These are phyloP conservation scores for Ustanciosporium gigantosporum DNA, from an alignment of 1,284 basidiomycete species.

Conservation along the genomic window DNA sequence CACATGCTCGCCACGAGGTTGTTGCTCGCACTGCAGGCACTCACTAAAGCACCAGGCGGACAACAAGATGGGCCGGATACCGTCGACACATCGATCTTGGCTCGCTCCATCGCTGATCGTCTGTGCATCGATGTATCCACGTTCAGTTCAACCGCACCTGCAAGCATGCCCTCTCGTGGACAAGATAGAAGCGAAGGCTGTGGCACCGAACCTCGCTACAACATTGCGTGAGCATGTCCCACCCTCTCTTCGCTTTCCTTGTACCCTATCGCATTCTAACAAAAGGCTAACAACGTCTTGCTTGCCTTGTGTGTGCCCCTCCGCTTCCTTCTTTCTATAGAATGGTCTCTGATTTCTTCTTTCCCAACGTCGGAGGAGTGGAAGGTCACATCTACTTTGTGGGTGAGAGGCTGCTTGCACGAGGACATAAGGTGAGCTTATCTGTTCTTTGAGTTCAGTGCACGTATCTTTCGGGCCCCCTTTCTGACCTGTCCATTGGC, in stretches of 20 bases:
- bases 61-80: no score
- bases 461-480: no score
- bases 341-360: conserved; percentile 97
- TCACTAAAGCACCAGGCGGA: no score
- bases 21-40: conserved; percentile 6
- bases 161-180: no score
- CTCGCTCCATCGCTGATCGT: no score
- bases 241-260: background rate
- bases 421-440: conserved; percentile 82
- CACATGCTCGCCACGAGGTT: conserved; percentile 24
- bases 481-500: no score
- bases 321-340: conserved; percentile 65
- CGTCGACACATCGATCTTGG: no score
- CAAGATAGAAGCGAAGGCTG: no score
- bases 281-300: background rate
- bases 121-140: no score
- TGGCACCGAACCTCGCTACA: no score
- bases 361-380: conserved; percentile 90
- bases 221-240: conserved; percentile 37
- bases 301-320: background rate
- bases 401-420: conserved; percentile 70
- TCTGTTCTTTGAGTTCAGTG: no score
- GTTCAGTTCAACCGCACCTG: no score
- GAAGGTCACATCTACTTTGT: conserved; percentile 86
- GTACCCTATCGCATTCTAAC: background rate